Evolutionary conservation across 2,329 filamentous ascomycete species (phyloP).

Genomic region (Zasmidium citrigriseum): DNA sequence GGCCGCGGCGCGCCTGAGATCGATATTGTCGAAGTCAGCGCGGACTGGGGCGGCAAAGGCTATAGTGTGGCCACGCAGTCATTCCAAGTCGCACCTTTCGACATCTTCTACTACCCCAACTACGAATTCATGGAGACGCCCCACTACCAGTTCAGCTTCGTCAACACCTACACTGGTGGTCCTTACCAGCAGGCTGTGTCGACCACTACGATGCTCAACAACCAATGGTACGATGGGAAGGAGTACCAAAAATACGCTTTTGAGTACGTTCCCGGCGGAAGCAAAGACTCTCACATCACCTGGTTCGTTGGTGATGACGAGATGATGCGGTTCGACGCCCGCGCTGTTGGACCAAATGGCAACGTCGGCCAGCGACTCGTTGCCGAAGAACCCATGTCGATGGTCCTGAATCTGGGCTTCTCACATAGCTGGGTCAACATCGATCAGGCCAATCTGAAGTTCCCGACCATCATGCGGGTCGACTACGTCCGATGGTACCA

Average conservation of each 20-base stretch:
- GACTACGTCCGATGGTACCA: constrained; percentile 60
- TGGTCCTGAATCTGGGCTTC: constrained; percentile 56
- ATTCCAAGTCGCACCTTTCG: constrained; percentile 53
- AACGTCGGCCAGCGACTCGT: constrained; percentile 53
- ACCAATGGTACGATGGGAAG: constrained; percentile 56
- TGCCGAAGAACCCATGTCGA: constrained; percentile 56
- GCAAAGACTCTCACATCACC: constrained; percentile 47
- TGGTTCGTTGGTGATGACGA: constrained; percentile 57
- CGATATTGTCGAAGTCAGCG: constrained; percentile 51
- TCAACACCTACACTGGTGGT: constrained; percentile 57
- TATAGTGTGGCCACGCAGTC: constrained; percentile 50
- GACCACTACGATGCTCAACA: constrained; percentile 57
- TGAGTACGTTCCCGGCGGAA: constrained; percentile 54
- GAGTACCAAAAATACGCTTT: constrained; percentile 58
- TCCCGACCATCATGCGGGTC: constrained; percentile 55
- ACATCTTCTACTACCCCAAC: constrained; percentile 54
- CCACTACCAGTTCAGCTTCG: constrained; percentile 47
- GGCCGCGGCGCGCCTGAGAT: constrained; percentile 53
- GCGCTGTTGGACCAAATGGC: constrained; percentile 55
- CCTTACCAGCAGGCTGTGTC: constrained; percentile 59
- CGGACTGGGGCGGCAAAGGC: constrained; percentile 42
- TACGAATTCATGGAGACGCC: constrained; percentile 55
- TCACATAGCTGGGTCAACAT: constrained; percentile 53
- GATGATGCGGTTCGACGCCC: constrained; percentile 54
- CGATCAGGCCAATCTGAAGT: constrained; percentile 46